Conservation (phyloP, 2,329 filamentous ascomycete genomes). For the Lizonia empirigonia region DNA sequence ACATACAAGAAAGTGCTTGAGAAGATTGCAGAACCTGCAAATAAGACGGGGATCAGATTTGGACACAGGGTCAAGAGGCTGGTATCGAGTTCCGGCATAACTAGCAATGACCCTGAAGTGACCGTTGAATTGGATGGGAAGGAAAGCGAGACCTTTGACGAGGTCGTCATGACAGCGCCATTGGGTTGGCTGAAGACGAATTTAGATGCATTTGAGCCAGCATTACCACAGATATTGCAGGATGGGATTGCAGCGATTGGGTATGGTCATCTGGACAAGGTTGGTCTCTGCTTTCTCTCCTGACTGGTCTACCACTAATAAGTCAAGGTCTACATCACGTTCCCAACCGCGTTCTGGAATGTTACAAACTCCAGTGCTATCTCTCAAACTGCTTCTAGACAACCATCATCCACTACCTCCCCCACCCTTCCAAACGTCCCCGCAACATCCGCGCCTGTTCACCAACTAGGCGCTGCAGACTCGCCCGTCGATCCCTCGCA, state of each 20-base stretch:
- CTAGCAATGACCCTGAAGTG: slow-evolving; percentile 27
- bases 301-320: slow-evolving; percentile 30
- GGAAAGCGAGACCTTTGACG: slow-evolving; percentile 62
- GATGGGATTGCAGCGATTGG: slow-evolving; percentile 68
- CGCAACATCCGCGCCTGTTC: slow-evolving; percentile 45
- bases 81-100: slow-evolving; percentile 20
- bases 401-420: slow-evolving; percentile 10
- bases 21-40: slow-evolving; percentile 63
- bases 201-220: slow-evolving; percentile 61
- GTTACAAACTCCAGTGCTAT: slow-evolving; percentile 2
- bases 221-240: slow-evolving; percentile 62
- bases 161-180: slow-evolving; percentile 70
- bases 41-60: slow-evolving; percentile 62
- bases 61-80: slow-evolving; percentile 55
- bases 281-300: slow-evolving; percentile 30
- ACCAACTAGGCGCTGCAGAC: slow-evolving; percentile 32
- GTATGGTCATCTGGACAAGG: slow-evolving; percentile 75
- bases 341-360: slow-evolving; percentile 78
- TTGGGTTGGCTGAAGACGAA: slow-evolving; percentile 61
- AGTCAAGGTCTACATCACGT: slow-evolving; percentile 59
- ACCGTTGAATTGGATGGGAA: slow-evolving; percentile 55
- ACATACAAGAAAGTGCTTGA: slow-evolving; percentile 67
- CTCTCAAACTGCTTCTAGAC: neutral
- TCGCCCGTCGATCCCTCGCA: slow-evolving; percentile 41
- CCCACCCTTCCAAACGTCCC: slow-evolving; percentile 44